phyloP scores from a whole-genome alignment of 2,329 filamentous ascomycete species.

The Chaetomiaceae sp. region DNA sequence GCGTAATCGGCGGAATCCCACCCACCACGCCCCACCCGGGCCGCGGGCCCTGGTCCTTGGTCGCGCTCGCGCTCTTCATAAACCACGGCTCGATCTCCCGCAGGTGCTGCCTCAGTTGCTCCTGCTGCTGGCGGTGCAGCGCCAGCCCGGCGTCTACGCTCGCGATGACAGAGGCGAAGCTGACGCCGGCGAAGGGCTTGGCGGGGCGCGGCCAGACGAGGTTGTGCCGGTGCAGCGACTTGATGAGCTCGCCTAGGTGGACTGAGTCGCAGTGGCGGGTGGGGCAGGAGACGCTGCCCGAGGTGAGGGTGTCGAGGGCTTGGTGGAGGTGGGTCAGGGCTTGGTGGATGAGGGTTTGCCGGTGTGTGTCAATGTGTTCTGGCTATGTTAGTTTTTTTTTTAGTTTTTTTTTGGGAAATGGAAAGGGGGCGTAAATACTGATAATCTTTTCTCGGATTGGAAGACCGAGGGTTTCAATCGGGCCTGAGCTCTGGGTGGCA shows the following conservation, averaged over 20 bases:
- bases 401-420: not conserved
- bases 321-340: constrained; percentile 25
- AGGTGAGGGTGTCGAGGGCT: constrained; percentile 25
- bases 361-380: constrained; percentile 30
- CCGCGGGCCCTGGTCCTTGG: not conserved
- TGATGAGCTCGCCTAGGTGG: constrained; percentile 30
- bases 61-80: too few relatives aligned
- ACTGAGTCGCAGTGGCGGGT: constrained; percentile 28
- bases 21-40: not conserved
- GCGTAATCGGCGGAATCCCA: constrained; percentile 12
- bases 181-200: constrained; percentile 26
- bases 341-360: constrained; percentile 26
- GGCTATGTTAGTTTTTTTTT: not conserved
- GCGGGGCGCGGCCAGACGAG: constrained; percentile 29
- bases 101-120: not conserved
- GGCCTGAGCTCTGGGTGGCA: constrained; percentile 25
- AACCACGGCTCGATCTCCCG: not conserved
- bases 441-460: constrained; percentile 31
- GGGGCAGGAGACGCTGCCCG: constrained; percentile 13
- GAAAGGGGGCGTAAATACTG: constrained; percentile 15
- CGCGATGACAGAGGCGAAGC: constrained; percentile 26
- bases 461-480: constrained; percentile 27
- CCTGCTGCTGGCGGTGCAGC: not conserved
- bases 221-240: constrained; percentile 27
- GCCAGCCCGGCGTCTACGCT: constrained; percentile 10